Evolutionary conservation across 495 filamentous ascomycete genomes (phyloP), one percentile per base, ranked within the genome.

Genomic region (Penicillium paradoxum): DNA sequence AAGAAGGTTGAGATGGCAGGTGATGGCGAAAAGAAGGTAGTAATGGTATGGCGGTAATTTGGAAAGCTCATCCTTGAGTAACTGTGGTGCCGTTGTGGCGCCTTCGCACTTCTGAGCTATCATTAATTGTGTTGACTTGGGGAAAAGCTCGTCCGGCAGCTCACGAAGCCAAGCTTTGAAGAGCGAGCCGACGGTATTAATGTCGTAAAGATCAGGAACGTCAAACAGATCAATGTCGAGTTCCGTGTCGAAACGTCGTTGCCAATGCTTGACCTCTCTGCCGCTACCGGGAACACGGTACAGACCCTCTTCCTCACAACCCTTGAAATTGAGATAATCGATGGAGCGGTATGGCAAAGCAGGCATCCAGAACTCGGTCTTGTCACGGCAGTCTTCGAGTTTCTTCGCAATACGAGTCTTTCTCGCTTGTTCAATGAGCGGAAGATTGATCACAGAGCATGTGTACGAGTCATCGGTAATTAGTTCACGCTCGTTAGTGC

Each of bases 331-430:
- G 22, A 96, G 81, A 66, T 92, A 96, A 69, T 96, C 91, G 56
- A 96, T 93, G 24, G 87, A 91, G 45, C 91, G 78, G 81, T 90
- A 95, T 0, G 91, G 91, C 41, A 96, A 83, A 15, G 89, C 87
- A 0, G 91, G 91, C 89, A 96, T 93, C 91, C 91, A 96, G 63
- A 91, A 96, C 60, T 95, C 91, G 0, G 91, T 96, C 77, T 96
- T 96, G 62, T 96, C 91, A 39, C 83, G 76, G 14, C 88, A 95
- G 49, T 86, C 80, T 62, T 90, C 88, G 14, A 96, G 72, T 45
- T 84, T 80, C 69, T 89, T 91, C 3, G 89, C 90, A 59, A 96
- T 96, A 32, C 91, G 77, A 1, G 91, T 95, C 42, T 82, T 70
- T n/a, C 90, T 79, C 5, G 90, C 89, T 67, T 96, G 91, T 55